These are phyloP conservation scores for Pyrenophora graminea DNA, from an alignment of 2,329 filamentous ascomycete species.

Conservation along the genomic window DNA sequence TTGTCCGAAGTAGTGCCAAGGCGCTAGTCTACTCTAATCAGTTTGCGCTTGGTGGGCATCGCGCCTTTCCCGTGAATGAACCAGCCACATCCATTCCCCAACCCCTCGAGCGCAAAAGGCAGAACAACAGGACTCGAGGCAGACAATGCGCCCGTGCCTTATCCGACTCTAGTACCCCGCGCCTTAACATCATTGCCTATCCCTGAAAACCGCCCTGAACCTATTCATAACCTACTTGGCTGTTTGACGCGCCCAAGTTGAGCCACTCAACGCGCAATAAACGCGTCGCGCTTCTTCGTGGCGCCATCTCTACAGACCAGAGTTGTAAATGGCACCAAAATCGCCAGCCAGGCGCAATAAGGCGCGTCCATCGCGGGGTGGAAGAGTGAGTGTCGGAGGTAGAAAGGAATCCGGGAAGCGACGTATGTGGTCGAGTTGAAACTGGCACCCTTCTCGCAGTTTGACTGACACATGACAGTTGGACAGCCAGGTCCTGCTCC, in stretches of 20 bases:
- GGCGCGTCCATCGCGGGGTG: conserved; percentile 41
- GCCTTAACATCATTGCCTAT: conserved; percentile 4
- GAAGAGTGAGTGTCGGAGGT: conserved; percentile 22
- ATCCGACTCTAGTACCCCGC: conserved; percentile 12
- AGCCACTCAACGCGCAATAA: conserved; percentile 3
- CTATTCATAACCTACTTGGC: not conserved
- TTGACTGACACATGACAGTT: conserved; percentile 22
- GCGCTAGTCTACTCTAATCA: conserved; percentile 12
- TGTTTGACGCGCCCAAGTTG: conserved; percentile 15
- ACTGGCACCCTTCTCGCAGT: not conserved
- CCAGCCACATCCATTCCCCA: conserved; percentile 34
- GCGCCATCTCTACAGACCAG: not conserved
- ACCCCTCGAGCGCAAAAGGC: conserved; percentile 23
- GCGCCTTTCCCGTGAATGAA: not conserved
- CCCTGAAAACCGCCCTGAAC: not conserved
- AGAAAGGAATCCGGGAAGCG: conserved; percentile 28
- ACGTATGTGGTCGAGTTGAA: conserved; percentile 16
- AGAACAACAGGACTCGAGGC: conserved; percentile 9
- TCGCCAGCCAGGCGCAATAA: conserved; percentile 33
- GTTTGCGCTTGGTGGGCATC: not conserved
- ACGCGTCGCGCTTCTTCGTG: conserved; percentile 3
- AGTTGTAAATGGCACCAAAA: conserved; percentile 28
- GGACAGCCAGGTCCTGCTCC: conserved; percentile 42
- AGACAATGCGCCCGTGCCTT: conserved; percentile 16
- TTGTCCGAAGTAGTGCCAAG: conserved; percentile 23